These are phyloP conservation scores for Mycena filopes DNA, from an alignment of 768 basidiomycete species.

Conservation along the genomic window DNA sequence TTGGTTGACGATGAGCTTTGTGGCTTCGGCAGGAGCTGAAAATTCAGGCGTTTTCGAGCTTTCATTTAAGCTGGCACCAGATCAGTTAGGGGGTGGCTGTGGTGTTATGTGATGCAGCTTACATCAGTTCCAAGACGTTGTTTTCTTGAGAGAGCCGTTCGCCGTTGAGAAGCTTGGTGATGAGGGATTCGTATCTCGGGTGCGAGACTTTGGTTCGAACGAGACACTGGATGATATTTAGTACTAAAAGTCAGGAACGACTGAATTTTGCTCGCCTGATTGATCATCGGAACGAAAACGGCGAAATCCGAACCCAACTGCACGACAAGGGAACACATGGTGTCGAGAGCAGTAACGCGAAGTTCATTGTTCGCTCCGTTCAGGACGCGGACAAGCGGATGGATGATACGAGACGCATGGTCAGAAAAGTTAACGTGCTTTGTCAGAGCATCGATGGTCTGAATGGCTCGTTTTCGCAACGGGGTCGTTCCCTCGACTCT, in stretches of 20 bases:
- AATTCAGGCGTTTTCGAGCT: conserved; percentile 74
- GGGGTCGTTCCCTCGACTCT: conserved; percentile 75
- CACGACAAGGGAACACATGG: conserved; percentile 89
- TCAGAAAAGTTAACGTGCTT: conserved; percentile 97
- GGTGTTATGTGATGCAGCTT: conserved; percentile 38
- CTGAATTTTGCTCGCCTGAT: conserved; percentile 70
- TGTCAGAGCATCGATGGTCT: conserved; percentile 91
- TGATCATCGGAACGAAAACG: conserved; percentile 96
- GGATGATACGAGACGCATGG: conserved; percentile 96
- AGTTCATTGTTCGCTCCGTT: conserved; percentile 81
- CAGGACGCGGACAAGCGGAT: conserved; percentile 91
- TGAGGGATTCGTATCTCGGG: conserved; percentile 86
- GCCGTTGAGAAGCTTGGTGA: conserved; percentile 89
- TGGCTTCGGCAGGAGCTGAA: conserved; percentile 86
- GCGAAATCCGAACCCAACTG: conserved; percentile 98
- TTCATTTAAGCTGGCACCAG: conserved; percentile 60
- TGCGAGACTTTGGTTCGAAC: conserved; percentile 82
- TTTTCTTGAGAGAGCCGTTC: conserved; percentile 92
- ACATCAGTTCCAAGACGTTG: conserved; percentile 76
- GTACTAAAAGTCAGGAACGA: neutral
- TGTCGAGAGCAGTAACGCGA: conserved; percentile 89
- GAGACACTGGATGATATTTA: conserved; percentile 63
- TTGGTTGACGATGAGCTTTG: conserved; percentile 94
- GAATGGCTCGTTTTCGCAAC: conserved; percentile 89
- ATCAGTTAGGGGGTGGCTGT: conserved; percentile 17